Percentiles rank a stretch among this genome's conserved stretches.
Conservation (phyloP, 116 monocot species). For the Zostera marina region DNA sequence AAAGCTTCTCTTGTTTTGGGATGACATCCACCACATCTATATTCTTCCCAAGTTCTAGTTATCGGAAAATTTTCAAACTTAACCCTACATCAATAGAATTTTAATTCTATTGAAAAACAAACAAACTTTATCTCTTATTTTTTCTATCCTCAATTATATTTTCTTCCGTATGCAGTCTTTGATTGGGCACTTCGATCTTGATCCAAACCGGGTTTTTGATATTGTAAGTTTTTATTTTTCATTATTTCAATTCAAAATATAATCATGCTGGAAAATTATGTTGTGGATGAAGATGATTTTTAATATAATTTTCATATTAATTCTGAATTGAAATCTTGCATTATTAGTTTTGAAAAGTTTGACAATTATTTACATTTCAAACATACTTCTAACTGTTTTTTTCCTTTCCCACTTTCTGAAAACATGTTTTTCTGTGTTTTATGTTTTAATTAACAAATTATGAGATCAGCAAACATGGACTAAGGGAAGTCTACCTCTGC, state of each 20-base stretch:
- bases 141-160: slow-evolving; percentile 2
- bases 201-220: slow-evolving; percentile 98
- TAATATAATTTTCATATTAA: neutral
- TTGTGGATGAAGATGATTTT: neutral
- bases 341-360: neutral
- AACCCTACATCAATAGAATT: no score
- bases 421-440: slow-evolving; percentile 54
- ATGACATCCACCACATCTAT: slow-evolving; percentile 13
- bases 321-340: neutral
- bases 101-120: no score
- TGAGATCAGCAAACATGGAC: no score
- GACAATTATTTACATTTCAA: no score
- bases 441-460: no score
- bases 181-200: slow-evolving; percentile 97
- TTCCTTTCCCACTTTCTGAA: slow-evolving; percentile 3
- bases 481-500: no score
- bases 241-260: neutral
- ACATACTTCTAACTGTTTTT: no score
- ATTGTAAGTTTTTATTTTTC: slow-evolving; percentile 47
- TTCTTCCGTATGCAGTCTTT: slow-evolving; percentile 52
- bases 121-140: slow-evolving; percentile 1
- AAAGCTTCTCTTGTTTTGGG: slow-evolving; percentile 32
- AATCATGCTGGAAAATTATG: neutral
- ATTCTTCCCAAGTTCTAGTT: slow-evolving; percentile 19
- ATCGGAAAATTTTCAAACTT: no score